Evolutionary conservation across 495 filamentous ascomycete species (phyloP).

Genomic region (Trichoderma asperelloides): DNA sequence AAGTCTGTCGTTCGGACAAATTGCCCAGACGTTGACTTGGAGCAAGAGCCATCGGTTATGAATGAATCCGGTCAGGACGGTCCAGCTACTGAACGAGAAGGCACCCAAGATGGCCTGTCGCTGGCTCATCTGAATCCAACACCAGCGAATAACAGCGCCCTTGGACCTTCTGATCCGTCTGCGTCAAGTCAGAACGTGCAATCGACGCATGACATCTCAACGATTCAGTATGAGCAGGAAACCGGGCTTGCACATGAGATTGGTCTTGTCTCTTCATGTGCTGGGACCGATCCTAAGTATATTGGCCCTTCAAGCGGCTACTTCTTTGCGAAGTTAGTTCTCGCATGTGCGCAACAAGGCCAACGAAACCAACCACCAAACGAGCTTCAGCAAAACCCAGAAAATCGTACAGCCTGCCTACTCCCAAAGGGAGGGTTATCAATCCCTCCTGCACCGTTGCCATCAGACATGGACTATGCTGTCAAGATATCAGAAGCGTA

Average conservation of each 20-base stretch:
- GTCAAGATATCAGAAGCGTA: background rate
- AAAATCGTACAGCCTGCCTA: background rate
- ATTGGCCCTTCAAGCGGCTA: conserved; percentile 14
- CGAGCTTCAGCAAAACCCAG: background rate
- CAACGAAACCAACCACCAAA: background rate
- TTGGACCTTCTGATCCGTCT: background rate
- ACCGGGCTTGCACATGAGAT: conserved; percentile 11
- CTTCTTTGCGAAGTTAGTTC: conserved; percentile 20
- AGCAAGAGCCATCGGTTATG: background rate
- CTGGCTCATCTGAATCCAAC: background rate
- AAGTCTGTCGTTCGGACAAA: background rate
- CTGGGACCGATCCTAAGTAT: conserved; percentile 10
- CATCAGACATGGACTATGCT: background rate
- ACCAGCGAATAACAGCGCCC: background rate
- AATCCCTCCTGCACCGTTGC: background rate
- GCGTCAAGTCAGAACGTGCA: background rate
- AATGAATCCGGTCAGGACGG: background rate
- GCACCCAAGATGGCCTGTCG: background rate
- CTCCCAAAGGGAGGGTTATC: background rate
- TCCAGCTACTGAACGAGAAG: background rate
- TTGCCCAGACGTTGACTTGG: background rate
- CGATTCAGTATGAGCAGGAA: background rate
- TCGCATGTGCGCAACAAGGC: background rate
- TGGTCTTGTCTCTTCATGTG: conserved; percentile 13
- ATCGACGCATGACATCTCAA: background rate